Evolutionary conservation across 2,329 filamentous ascomycete species (phyloP).

Genomic region (Claviceps sp.): DNA sequence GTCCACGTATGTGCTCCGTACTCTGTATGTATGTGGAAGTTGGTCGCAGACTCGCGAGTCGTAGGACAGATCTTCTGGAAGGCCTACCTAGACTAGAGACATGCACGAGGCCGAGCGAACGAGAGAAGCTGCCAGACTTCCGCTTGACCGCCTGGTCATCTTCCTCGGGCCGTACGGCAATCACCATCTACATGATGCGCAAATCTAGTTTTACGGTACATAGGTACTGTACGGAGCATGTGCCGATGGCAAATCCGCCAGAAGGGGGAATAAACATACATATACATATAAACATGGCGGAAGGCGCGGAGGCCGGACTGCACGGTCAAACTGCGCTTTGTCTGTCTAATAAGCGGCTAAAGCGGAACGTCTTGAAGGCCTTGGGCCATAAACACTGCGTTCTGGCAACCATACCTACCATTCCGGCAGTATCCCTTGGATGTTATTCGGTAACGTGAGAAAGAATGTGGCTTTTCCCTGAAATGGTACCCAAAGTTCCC

Average conservation of each 20-base stretch:
- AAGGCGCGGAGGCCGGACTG: constrained; percentile 10
- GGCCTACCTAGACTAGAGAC: too few relatives aligned
- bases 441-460: constrained; percentile 53
- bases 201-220: background rate
- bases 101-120: too few relatives aligned
- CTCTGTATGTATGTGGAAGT: too few relatives aligned
- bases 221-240: constrained; percentile 3
- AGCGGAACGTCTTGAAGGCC: constrained; percentile 22
- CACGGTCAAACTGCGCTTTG: constrained; percentile 17
- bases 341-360: constrained; percentile 29
- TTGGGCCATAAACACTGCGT: constrained; percentile 57
- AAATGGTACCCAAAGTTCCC: constrained; percentile 49
- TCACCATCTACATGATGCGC: background rate
- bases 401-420: constrained; percentile 45
- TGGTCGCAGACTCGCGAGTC: too few relatives aligned
- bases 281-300: constrained; percentile 5
- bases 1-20: too few relatives aligned
- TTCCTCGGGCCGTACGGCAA: too few relatives aligned
- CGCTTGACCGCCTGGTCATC: too few relatives aligned
- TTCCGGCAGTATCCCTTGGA: constrained; percentile 56
- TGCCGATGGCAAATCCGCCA: constrained; percentile 10
- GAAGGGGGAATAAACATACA: constrained; percentile 6
- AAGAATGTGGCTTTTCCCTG: constrained; percentile 68
- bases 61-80: too few relatives aligned
- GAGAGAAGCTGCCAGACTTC: too few relatives aligned